Evolutionary conservation across 768 basidiomycete genomes (phyloP).

Genomic region (Mycena sanguinolenta): DNA sequence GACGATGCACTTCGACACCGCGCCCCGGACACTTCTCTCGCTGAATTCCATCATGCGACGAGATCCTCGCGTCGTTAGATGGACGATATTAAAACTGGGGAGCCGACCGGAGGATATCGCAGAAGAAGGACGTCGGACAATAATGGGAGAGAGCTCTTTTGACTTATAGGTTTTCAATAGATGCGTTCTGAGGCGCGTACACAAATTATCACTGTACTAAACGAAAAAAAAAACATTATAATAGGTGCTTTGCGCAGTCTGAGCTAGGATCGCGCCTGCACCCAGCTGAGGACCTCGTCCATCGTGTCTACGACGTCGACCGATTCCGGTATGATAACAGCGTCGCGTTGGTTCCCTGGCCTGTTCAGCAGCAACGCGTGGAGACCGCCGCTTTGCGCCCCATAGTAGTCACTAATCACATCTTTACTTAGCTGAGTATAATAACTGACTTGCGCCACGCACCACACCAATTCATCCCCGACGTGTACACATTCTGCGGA

Average conservation of each 20-base stretch:
- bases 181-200: not conserved
- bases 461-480: conserved; percentile 82
- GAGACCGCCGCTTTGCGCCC: conserved; percentile 69
- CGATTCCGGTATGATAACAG: conserved; percentile 58
- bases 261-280: conserved; percentile 24
- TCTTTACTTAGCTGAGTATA: not conserved
- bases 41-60: conserved; percentile 78
- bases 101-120: conserved; percentile 80
- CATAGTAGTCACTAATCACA: conserved; percentile 71
- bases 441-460: conserved; percentile 36
- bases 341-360: conserved; percentile 57
- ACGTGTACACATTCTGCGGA: conserved; percentile 72
- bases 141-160: conserved; percentile 42
- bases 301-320: conserved; percentile 53
- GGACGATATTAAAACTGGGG: conserved; percentile 85
- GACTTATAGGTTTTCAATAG: conserved; percentile 31
- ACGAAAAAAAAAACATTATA: not conserved
- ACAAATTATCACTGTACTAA: not conserved
- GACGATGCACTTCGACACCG: conserved; percentile 92
- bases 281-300: conserved; percentile 41
- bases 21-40: conserved; percentile 74
- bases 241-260: not conserved
- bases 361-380: conserved; percentile 70
- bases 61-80: conserved; percentile 88
- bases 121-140: conserved; percentile 60